Evolutionary conservation across 1,284 basidiomycete genomes (phyloP).

Genomic region (Cutaneotrichosporon arboriforme): DNA sequence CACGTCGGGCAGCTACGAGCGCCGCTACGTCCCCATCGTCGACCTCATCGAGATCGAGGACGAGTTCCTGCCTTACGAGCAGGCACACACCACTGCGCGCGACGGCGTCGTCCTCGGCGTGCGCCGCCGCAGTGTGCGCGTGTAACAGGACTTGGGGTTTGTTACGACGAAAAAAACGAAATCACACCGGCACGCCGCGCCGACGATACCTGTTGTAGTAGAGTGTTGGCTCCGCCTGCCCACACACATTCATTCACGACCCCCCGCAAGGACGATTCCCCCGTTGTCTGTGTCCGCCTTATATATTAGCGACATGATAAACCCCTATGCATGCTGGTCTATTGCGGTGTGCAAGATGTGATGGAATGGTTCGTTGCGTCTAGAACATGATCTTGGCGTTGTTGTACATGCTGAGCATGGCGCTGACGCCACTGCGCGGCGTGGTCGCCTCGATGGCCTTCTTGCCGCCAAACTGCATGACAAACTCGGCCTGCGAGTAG

Average conservation of each 20-base stretch:
- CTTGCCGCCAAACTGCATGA: conserved; percentile 33
- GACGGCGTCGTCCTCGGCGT: conserved; percentile 27
- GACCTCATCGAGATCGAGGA: conserved; percentile 13
- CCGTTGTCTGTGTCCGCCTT: neutral
- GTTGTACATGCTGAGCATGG: conserved; percentile 45
- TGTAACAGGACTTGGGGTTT: too few species aligned
- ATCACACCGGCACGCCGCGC: too few species aligned
- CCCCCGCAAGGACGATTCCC: neutral
- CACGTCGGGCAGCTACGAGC: conserved; percentile 5
- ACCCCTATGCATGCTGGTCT: conserved; percentile 2
- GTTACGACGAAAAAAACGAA: too few species aligned
- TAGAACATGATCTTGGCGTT: conserved; percentile 49
- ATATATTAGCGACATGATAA: neutral
- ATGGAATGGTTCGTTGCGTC: too few species aligned
- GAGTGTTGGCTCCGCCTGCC: neutral
- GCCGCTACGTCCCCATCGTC: conserved; percentile 16
- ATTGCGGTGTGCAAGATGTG: neutral
- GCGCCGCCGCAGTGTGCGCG: conserved; percentile 15
- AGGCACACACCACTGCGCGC: conserved; percentile 13
- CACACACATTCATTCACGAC: too few species aligned
- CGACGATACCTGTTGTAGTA: neutral
- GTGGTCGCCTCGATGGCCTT: conserved; percentile 30
- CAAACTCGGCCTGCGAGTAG: conserved; percentile 43
- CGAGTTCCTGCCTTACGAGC: neutral
- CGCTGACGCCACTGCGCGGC: conserved; percentile 38